Evolutionary conservation across 2,329 filamentous ascomycete species (phyloP).

Genomic region (Penicillium aurantiogriseum): DNA sequence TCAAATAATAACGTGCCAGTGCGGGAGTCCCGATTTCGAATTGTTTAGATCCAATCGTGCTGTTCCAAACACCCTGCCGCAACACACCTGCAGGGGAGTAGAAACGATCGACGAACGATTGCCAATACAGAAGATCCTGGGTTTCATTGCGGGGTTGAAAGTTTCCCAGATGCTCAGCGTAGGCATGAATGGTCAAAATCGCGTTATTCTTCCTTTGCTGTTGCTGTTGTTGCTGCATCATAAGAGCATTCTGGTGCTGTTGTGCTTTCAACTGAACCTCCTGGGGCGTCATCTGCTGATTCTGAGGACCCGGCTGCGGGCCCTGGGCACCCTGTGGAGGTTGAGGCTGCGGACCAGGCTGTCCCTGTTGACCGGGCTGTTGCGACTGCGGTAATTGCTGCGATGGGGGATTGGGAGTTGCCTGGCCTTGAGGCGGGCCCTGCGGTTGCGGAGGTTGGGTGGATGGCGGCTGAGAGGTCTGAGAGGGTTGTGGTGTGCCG

Average conservation of each 20-base stretch:
- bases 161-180: conserved; percentile 56
- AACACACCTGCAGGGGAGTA: conserved; percentile 77
- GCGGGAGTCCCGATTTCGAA: conserved; percentile 83
- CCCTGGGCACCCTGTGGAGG: conserved; percentile 29
- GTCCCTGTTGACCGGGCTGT: conserved; percentile 31
- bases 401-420: conserved; percentile 36
- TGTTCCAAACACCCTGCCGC: conserved; percentile 63
- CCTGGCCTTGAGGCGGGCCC: conserved; percentile 35
- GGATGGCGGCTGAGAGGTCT: conserved; percentile 30
- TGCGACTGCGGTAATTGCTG: conserved; percentile 41
- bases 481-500: conserved; percentile 39
- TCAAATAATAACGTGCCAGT: conserved; percentile 83
- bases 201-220: conserved; percentile 40
- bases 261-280: conserved; percentile 42
- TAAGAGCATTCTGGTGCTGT: conserved; percentile 40
- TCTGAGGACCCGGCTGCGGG: conserved; percentile 35
- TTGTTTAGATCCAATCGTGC: conserved; percentile 65
- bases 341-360: conserved; percentile 35
- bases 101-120: conserved; percentile 73
- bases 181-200: conserved; percentile 55
- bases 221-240: conserved; percentile 41
- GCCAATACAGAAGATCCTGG: conserved; percentile 75
- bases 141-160: conserved; percentile 60
- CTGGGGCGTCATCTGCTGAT: conserved; percentile 40
- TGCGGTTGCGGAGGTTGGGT: conserved; percentile 38